These are phyloP conservation scores for Pascua sp. DNA, from an alignment of 1,284 basidiomycete genomes.

Conservation along the genomic window DNA sequence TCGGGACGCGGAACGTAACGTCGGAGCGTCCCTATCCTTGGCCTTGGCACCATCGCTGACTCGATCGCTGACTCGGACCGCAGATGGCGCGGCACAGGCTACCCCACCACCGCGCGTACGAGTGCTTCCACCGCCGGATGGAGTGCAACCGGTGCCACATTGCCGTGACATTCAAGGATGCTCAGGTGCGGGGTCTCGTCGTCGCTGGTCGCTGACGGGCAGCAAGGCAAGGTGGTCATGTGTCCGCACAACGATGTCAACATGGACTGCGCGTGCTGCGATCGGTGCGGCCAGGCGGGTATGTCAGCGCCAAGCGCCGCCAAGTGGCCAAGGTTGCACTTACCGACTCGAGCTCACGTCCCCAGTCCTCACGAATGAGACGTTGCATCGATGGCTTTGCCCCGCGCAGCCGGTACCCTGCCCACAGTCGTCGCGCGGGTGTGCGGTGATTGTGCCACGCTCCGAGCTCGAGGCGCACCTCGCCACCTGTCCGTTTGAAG, in stretches of 20 bases:
- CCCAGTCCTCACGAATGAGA: background rate
- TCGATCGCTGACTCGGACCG: background rate
- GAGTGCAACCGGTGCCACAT: conserved; percentile 32
- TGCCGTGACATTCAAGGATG: conserved; percentile 29
- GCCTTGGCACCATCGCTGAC: no score
- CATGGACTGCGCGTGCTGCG: background rate
- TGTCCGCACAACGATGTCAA: background rate
- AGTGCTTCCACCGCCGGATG: conserved; percentile 43
- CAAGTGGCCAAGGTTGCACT: no score
- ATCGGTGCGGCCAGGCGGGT: conserved; percentile 2
- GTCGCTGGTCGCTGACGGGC: background rate
- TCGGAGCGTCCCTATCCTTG: no score
- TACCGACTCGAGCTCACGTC: background rate
- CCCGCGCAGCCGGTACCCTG: conserved; percentile 53
- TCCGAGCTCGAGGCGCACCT: conserved; percentile 53
- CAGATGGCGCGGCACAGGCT: conserved; percentile 37
- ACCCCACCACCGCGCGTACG: conserved; percentile 41
- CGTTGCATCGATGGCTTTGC: conserved; percentile 33
- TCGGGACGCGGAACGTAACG: no score
- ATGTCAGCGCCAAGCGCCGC: background rate
- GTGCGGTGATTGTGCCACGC: conserved; percentile 57
- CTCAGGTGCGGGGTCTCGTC: conserved; percentile 17
- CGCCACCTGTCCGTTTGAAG: conserved; percentile 59
- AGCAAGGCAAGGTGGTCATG: background rate
- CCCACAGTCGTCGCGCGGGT: conserved; percentile 57